Percentiles rank a stretch among this genome's conserved stretches.
Evolutionary conservation across 2,329 filamentous ascomycete genomes (phyloP).

Genomic region (Aspergillus candidus): DNA sequence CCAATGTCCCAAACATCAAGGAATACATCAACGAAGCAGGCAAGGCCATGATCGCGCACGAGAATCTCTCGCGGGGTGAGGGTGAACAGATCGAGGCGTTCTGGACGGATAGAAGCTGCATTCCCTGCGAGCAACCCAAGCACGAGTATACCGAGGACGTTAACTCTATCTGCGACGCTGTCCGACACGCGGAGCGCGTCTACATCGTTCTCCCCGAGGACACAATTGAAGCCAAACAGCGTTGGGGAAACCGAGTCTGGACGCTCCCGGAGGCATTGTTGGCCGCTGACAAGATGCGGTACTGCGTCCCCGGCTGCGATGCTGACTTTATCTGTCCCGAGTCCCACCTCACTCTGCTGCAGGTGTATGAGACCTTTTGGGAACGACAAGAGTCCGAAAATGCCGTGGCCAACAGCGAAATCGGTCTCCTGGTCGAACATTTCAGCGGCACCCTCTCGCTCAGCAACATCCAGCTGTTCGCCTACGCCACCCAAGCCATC

Average conservation of each 20-base stretch:
- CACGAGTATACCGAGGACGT: conserved; percentile 7
- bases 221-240: conserved; percentile 1
- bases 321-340: too few species aligned
- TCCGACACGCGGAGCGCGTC: conserved; percentile 12
- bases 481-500: conserved; percentile 12
- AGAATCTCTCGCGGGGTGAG: conserved; percentile 3
- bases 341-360: conserved; percentile 3
- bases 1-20: too few species aligned
- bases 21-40: conserved; percentile 6
- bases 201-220: conserved; percentile 11
- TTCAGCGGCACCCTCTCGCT: conserved; percentile 10
- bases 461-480: conserved; percentile 13
- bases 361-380: conserved; percentile 15
- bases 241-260: conserved; percentile 11
- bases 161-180: conserved; percentile 13
- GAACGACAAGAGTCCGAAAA: background rate
- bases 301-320: background rate
- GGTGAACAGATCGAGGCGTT: conserved; percentile 9
- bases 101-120: conserved; percentile 13
- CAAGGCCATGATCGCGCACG: conserved; percentile 4
- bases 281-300: conserved; percentile 8
- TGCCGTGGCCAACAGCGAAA: background rate
- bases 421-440: conserved; percentile 11
- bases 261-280: conserved; percentile 11
- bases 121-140: conserved; percentile 1